These are phyloP conservation scores for bread wheat (Triticum aestivum) DNA, from an alignment of 176 grass and related monocot species.

Conservation along the genomic window DNA sequence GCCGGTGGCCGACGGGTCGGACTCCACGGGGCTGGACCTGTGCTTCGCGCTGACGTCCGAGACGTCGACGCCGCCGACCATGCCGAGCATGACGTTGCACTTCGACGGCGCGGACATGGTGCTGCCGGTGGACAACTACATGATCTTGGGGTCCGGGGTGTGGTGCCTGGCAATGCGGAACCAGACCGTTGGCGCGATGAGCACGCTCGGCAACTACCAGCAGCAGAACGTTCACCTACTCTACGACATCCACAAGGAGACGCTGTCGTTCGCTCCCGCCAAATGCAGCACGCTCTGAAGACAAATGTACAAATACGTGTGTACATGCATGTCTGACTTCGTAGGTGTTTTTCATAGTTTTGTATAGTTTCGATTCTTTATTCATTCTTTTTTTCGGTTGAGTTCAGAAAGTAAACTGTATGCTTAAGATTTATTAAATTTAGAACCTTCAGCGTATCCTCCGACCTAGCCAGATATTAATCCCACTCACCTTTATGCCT, in stretches of 20 bases:
- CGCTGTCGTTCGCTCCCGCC: conserved; percentile 51
- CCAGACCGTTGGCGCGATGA: conserved; percentile 23
- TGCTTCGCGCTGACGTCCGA: conserved; percentile 45
- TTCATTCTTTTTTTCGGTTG: neutral
- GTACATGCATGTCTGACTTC: neutral
- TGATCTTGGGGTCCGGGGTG: conserved; percentile 36
- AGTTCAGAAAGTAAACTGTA: neutral
- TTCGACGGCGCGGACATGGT: conserved; percentile 62
- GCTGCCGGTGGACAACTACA: conserved; percentile 54
- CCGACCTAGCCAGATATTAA: neutral
- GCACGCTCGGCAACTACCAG: conserved; percentile 61
- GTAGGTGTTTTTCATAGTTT: neutral
- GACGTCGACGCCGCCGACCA: conserved; percentile 22
- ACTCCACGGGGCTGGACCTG: conserved; percentile 35
- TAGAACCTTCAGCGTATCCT: too few species aligned
- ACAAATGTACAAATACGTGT: neutral
- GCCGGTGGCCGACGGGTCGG: conserved; percentile 17
- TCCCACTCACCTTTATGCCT: neutral
- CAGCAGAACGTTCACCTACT: conserved; percentile 81
- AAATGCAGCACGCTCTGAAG: conserved; percentile 46
- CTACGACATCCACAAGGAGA: conserved; percentile 50
- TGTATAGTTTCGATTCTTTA: neutral
- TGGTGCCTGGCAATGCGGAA: conserved; percentile 53
- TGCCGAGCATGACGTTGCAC: conserved; percentile 53
- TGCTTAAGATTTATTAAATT: neutral